Evolutionary conservation across 2,329 filamentous ascomycete species (phyloP), one percentile per base, ranked within the genome.

Genomic region (Fusarium chuoi): DNA sequence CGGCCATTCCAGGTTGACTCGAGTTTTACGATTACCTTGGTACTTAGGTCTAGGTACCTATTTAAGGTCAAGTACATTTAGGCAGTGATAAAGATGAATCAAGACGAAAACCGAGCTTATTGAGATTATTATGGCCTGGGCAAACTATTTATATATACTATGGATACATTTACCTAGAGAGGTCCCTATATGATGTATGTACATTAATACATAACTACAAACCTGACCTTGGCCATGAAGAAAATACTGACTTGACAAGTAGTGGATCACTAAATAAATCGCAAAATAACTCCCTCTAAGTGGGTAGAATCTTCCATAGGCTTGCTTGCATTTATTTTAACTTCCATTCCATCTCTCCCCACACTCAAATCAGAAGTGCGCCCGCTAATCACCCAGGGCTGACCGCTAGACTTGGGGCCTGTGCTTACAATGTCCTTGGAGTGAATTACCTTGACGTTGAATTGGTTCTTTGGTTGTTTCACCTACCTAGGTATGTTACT

Each of bases 81-180:
- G 49, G 62, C 38, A 45, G 51, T 52, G 67, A 70, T 35, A 33
- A 59, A 54, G 52, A 55, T 58, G 39, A 51, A 42, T 33, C 17
- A 49, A 45, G 42, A 67, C 11, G 41, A 51, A 41, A 51, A 30
- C 24, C 15, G 22, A 49, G 28, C 28, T 33, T n/a, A 18, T 24
- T 33, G 9, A 33, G 7, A 33, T 49, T 18, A 49, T 49, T 18
- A 49, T 24, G 28, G 22, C 46, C 22, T 49, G 28, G 28, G 46
- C n/a, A 49, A 49, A 35, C 20, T 28, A 33, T 49, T 49, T 11
- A 18, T 17, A 52, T 52, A 52, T 15, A 26, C 17, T n/a, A 49
- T n/a, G n/a, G n/a, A n/a, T 30, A 18, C n/a, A 51, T 59, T 28
- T 30, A 17, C 22, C 59, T 52, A 20, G 35, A 30, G 26, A 49